Percentiles rank a stretch among this genome's conserved stretches.
phyloP scores from a whole-genome alignment of 2,329 filamentous ascomycete genomes.

The Aspergillaceae sp. region DNA sequence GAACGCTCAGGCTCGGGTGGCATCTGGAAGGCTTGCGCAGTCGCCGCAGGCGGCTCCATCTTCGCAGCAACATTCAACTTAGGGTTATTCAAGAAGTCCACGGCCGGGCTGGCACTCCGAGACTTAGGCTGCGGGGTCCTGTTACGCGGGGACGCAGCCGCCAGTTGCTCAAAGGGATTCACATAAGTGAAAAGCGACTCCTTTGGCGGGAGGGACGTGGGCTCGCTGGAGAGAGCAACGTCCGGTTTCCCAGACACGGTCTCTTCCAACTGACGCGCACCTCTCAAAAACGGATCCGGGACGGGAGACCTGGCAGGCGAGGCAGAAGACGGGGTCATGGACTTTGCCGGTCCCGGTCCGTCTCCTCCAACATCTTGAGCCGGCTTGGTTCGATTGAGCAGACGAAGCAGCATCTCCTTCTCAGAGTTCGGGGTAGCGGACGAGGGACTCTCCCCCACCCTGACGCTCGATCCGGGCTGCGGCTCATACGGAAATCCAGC shows the following conservation, averaged over 20 bases:
- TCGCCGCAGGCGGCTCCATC: slow-evolving; percentile 10
- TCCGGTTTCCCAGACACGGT: slow-evolving; percentile 20
- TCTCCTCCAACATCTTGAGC: slow-evolving; percentile 18
- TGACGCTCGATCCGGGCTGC: slow-evolving; percentile 7
- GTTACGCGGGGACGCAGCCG: slow-evolving; percentile 56
- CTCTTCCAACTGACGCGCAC: slow-evolving; percentile 4
- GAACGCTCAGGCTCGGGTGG: slow-evolving; percentile 5
- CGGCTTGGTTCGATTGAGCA: slow-evolving; percentile 65
- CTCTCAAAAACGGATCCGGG: slow-evolving; percentile 7
- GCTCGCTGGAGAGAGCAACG: slow-evolving; percentile 25
- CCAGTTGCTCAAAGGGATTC: slow-evolving; percentile 63
- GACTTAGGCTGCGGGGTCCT: slow-evolving; percentile 42
- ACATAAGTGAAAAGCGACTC: slow-evolving; percentile 57
- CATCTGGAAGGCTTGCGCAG: neutral
- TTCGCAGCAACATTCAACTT: slow-evolving; percentile 16
- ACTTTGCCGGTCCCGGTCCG: slow-evolving; percentile 4
- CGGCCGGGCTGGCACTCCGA: slow-evolving; percentile 34
- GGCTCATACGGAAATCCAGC: slow-evolving; percentile 13
- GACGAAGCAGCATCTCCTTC: slow-evolving; percentile 72
- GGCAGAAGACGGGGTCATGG: slow-evolving; percentile 34
- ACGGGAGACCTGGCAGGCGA: slow-evolving; percentile 25
- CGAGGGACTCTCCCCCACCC: slow-evolving; percentile 9
- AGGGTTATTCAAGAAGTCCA: slow-evolving; percentile 18
- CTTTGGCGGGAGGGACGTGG: slow-evolving; percentile 27
- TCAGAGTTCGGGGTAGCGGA: slow-evolving; percentile 39